Percentiles rank a stretch among this genome's conserved stretches.
Conservation (phyloP, 306 rosid genomes). For the Inga oerstediana region DNA sequence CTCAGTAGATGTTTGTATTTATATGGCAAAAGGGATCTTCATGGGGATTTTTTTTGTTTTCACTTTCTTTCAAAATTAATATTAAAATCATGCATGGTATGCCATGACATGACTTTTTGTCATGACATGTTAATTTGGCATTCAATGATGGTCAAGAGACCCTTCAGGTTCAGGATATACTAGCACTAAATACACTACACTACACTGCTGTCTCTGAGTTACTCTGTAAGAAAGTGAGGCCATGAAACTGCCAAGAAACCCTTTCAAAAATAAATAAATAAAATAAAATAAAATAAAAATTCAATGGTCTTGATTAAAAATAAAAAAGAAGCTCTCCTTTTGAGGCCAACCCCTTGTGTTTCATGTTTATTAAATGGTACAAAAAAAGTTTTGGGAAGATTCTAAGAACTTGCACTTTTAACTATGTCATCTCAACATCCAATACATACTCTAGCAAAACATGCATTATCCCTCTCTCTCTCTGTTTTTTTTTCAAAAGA, state of each 20-base stretch:
- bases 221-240: constrained; percentile 35
- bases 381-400: constrained; percentile 46
- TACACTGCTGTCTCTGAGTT: constrained; percentile 34
- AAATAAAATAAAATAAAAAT: too few relatives aligned
- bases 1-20: constrained; percentile 43
- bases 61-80: neutral
- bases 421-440: constrained; percentile 41
- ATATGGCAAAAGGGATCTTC: constrained; percentile 29
- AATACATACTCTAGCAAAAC: constrained; percentile 31
- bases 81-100: constrained; percentile 39
- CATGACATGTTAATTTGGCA: constrained; percentile 48
- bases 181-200: neutral
- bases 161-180: constrained; percentile 6
- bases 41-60: neutral
- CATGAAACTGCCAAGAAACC: constrained; percentile 54
- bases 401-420: constrained; percentile 46
- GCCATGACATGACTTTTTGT: constrained; percentile 51
- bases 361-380: constrained; percentile 37
- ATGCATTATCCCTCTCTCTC: neutral
- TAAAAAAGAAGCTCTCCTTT: constrained; percentile 15
- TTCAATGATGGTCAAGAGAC: constrained; percentile 35
- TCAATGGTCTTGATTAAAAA: constrained; percentile 17
- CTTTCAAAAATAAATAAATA: neutral
- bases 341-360: constrained; percentile 32
- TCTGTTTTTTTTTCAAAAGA: neutral